These are phyloP conservation scores for Powellomyces hirtus DNA, from an alignment of 192 early-diverging fungal genomes.

Conservation along the genomic window DNA sequence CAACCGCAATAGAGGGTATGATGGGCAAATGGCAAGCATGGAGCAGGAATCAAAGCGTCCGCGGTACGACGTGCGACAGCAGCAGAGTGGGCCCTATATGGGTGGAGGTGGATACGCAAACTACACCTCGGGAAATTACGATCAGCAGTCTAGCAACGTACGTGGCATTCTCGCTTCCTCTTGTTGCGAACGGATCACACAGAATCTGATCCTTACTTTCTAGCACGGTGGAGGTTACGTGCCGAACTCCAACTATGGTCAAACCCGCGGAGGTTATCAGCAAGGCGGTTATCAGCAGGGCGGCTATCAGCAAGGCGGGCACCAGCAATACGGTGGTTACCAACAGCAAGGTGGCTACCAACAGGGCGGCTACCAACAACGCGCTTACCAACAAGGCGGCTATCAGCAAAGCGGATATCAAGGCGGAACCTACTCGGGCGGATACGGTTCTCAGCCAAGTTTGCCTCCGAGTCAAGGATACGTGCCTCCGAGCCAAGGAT, in stretches of 20 bases:
- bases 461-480: background rate
- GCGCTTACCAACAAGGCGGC: conserved; percentile 5
- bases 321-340: conserved; percentile 5
- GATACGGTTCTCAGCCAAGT: conserved; percentile 7
- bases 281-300: background rate
- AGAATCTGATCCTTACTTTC: background rate
- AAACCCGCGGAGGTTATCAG: background rate
- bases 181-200: too few relatives aligned
- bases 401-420: conserved; percentile 8
- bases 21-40: background rate
- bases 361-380: background rate
- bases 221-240: conserved; percentile 14
- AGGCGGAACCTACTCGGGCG: background rate
- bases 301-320: conserved; percentile 1
- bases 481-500: background rate
- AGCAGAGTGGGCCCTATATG: background rate
- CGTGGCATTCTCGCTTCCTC: too few relatives aligned
- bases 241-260: conserved; percentile 3
- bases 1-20: background rate
- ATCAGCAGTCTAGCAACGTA: too few relatives aligned
- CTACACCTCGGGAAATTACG: background rate
- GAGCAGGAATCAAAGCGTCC: conserved; percentile 16
- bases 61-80: conserved; percentile 3
- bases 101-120: conserved; percentile 9
- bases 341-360: background rate